Base-by-base conservation (phyloP, 306 rosid genomes). In the Fragaria vesca region DNA sequence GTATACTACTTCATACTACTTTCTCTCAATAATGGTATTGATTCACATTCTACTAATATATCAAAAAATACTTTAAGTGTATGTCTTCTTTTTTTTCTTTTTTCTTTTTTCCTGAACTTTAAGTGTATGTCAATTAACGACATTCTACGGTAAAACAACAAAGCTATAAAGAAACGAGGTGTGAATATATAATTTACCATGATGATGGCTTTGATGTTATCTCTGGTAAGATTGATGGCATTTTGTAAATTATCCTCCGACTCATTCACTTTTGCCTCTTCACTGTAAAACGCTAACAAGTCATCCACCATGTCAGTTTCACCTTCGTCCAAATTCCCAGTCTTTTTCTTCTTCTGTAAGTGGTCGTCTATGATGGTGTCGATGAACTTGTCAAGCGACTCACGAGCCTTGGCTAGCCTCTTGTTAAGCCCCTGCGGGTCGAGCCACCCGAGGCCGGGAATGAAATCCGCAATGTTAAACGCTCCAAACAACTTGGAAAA, bases 271-370 rank as follows among this genome's bases (percentile, higher is more conserved):
- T 67, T 67, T 0, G 81, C 82, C 8, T 85, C 84, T 0, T 89
- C 91, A 11, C 80, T 57, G 81, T 92, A 89, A 69, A 94, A 94
- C 20, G 96, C 95, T 26, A 94, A 68, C 83, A 92, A 81, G 20
- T 94, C 97, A 65, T 92, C 98, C 32, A 94, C 98, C 98, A 94
- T 94, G 43, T 94, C 97, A 0, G 85, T 81, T 3, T 91, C 94
- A 26, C 55, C 82, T 6, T 51, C 69, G 2, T 34, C 62, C 24
- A 28, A 7, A 32, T 11, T 18, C 12, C 51, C 58, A 1, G 20
- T 72, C 20, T 54, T 80, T 21, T 6, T 84, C 77, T 28, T 84
- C 77, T 28, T 86, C 65, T 78, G 24, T 15, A 92, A 54, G 69
- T 94, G 98, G 5, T 88, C 91, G 6, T 92, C 96, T 24, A 94